A percentile compares a stretch with the other conserved stretches of the same genome.
Evolutionary conservation across 192 early-diverging fungal genomes (phyloP).

Genomic region (Coemansia sp.): DNA sequence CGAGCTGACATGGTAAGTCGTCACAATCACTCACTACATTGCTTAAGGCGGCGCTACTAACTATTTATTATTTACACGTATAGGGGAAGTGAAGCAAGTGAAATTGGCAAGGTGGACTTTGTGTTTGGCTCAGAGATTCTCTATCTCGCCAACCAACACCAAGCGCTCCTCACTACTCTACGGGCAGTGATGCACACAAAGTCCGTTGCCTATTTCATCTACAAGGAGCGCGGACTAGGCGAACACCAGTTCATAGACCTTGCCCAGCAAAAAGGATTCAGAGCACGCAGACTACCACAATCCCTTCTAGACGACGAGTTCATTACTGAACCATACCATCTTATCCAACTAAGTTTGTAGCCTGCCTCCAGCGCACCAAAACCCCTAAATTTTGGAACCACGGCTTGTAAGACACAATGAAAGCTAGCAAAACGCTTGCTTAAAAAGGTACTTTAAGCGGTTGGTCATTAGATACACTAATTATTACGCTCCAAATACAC

Average conservation of each 20-base stretch:
- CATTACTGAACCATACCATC: not conserved
- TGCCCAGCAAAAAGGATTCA: not conserved
- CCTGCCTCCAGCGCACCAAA: slow-evolving; percentile 29
- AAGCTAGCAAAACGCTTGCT: slow-evolving; percentile 13
- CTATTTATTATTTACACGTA: not conserved
- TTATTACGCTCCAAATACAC: not conserved
- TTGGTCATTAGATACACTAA: not conserved
- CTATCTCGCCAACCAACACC: not conserved
- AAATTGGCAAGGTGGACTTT: not conserved
- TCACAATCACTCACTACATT: not conserved
- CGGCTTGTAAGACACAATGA: not conserved
- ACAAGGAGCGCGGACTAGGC: not conserved
- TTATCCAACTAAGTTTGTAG: slow-evolving; percentile 12
- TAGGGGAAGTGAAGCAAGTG: not conserved
- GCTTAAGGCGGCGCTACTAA: not conserved
- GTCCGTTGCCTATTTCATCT: not conserved
- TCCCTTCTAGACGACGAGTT: not conserved
- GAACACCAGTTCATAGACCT: not conserved
- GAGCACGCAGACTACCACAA: not conserved
- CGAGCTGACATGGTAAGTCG: slow-evolving; percentile 13
- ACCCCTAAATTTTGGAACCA: no score
- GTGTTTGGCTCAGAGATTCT: not conserved
- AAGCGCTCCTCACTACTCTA: not conserved
- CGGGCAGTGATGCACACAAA: not conserved
- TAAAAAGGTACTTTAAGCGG: not conserved